These are phyloP conservation scores for Terfezia boudieri DNA, from an alignment of 495 filamentous ascomycete species.

Conservation along the genomic window DNA sequence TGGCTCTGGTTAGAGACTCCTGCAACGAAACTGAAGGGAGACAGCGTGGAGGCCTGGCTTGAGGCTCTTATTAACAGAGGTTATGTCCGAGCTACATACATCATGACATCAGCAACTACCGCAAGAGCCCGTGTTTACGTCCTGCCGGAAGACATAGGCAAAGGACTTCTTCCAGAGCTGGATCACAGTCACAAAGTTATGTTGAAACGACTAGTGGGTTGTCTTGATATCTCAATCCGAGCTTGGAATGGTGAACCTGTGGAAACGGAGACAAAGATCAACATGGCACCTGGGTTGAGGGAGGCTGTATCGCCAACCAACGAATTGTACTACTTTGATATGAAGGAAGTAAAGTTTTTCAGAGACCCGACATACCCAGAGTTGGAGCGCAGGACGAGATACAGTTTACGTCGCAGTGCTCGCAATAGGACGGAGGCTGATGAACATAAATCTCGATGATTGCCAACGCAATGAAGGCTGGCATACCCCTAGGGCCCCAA, in stretches of 20 bases:
- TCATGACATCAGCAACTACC: constrained; percentile 2
- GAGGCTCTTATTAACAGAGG: constrained; percentile 2
- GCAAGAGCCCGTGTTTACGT: constrained; percentile 35
- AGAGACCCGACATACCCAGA: neutral
- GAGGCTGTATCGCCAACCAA: neutral
- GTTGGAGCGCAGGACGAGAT: neutral
- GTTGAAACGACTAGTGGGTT: neutral
- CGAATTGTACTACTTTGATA: neutral
- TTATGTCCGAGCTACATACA: constrained; percentile 12
- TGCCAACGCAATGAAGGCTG: too few species aligned
- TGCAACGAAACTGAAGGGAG: neutral
- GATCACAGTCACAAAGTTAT: neutral
- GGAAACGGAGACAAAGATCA: neutral
- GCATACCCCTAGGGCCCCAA: too few species aligned
- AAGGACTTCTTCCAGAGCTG: constrained; percentile 21
- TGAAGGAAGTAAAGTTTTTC: neutral
- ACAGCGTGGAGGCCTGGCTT: constrained; percentile 7
- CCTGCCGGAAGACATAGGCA: constrained; percentile 42
- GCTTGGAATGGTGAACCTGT: neutral
- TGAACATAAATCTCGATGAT: too few species aligned
- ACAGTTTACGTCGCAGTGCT: neutral
- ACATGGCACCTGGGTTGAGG: neutral
- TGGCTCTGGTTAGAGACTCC: constrained; percentile 16
- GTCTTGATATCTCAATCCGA: neutral
- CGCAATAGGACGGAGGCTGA: too few species aligned